Evolutionary conservation across 164 flowering plant genomes (phyloP).

Genomic region (Piper longum): DNA sequence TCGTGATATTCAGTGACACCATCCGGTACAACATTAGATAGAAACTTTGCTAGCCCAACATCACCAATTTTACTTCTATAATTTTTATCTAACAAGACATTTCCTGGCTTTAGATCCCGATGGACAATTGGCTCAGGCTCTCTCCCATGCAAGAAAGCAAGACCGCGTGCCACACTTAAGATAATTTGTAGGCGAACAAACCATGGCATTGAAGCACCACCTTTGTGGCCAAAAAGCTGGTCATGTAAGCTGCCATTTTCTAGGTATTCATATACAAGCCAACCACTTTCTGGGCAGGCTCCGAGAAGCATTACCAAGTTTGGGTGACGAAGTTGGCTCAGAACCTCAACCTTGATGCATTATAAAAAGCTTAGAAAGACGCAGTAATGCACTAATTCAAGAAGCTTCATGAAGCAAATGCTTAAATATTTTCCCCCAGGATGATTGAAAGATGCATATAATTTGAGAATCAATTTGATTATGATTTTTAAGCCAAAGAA

Average conservation of each 20-base stretch:
- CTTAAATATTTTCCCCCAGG: too few species aligned
- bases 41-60: constrained; percentile 67
- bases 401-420: not conserved
- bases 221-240: constrained; percentile 22
- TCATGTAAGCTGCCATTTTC: constrained; percentile 82
- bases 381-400: not conserved
- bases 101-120: constrained; percentile 77
- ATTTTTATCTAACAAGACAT: constrained; percentile 55
- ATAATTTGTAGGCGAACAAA: constrained; percentile 43
- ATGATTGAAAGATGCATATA: too few species aligned
- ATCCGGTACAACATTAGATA: constrained; percentile 57
- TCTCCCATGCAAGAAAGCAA: constrained; percentile 62
- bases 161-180: constrained; percentile 73
- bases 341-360: constrained; percentile 53
- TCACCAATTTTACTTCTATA: constrained; percentile 72
- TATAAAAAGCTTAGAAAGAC: not conserved
- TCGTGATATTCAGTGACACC: constrained; percentile 50
- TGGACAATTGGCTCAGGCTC: constrained; percentile 73
- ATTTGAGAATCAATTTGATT: too few species aligned
- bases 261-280: constrained; percentile 71
- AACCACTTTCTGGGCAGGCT: constrained; percentile 75
- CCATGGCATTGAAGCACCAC: constrained; percentile 66
- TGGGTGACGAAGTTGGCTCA: constrained; percentile 68
- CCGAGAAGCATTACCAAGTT: constrained; percentile 64
- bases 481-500: too few species aligned